phyloP scores from a whole-genome alignment of 2,329 filamentous ascomycete genomes.

The Colletotrichum horii region DNA sequence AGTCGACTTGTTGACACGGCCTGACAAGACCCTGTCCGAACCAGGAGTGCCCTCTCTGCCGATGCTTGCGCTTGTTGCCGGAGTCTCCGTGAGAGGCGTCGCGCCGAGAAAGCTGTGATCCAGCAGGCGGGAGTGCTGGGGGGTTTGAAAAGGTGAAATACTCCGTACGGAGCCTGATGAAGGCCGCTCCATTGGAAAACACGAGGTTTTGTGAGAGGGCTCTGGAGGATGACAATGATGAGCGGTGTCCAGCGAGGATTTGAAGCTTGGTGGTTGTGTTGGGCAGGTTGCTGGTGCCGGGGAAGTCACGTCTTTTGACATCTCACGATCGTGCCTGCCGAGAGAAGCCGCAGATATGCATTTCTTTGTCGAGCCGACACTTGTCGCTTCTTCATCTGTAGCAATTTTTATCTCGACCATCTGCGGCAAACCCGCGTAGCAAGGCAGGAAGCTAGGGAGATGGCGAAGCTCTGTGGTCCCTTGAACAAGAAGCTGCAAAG shows the following conservation, averaged over 20 bases:
- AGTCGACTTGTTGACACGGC: constrained; percentile 12
- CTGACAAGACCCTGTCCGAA: constrained; percentile 9
- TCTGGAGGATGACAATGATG: background rate
- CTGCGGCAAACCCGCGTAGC: background rate
- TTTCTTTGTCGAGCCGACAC: constrained; percentile 12
- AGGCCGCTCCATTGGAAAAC: background rate
- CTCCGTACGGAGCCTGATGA: background rate
- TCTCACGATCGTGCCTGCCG: constrained; percentile 5
- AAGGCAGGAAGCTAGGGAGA: constrained; percentile 3
- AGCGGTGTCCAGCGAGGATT: background rate
- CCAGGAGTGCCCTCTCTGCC: constrained; percentile 12
- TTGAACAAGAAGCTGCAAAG: background rate
- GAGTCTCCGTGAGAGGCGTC: constrained; percentile 15
- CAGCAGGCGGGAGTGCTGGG: background rate
- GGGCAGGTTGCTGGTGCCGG: background rate
- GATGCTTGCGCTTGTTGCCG: constrained; percentile 11
- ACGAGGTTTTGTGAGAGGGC: background rate
- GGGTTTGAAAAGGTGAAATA: background rate
- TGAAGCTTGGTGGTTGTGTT: background rate
- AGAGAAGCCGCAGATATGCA: background rate
- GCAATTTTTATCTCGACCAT: constrained; percentile 2
- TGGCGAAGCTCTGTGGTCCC: background rate
- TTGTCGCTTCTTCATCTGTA: constrained; percentile 10
- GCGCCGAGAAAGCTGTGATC: background rate
- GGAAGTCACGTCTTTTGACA: constrained; percentile 9